Evolutionary conservation across 495 filamentous ascomycete species (phyloP).

Genomic region (Neurospora pannonica): DNA sequence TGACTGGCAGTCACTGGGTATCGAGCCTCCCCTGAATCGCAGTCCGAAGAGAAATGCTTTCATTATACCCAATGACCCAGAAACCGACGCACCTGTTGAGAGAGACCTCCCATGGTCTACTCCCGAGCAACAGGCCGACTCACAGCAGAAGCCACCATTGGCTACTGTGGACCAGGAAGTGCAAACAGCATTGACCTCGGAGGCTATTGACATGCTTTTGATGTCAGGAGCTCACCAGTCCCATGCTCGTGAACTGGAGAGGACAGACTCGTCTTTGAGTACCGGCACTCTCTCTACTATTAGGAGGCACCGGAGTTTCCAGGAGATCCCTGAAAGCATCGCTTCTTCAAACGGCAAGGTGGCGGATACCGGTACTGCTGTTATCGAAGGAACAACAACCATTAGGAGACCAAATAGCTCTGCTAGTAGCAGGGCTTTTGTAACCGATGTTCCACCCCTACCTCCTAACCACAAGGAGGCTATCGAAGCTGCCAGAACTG

Average conservation of each 20-base stretch:
- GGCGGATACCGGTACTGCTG: slow-evolving; percentile 14
- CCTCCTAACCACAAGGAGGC: slow-evolving; percentile 73
- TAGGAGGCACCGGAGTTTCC: slow-evolving; percentile 25
- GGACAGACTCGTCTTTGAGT: slow-evolving; percentile 14
- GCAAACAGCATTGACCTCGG: slow-evolving; percentile 66
- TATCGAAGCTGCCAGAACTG: slow-evolving; percentile 65
- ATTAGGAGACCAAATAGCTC: slow-evolving; percentile 57
- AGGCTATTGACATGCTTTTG: slow-evolving; percentile 60
- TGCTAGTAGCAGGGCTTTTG: slow-evolving; percentile 42
- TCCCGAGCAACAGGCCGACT: slow-evolving; percentile 27
- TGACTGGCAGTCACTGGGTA: slow-evolving; percentile 37
- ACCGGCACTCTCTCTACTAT: slow-evolving; percentile 24
- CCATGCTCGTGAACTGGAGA: slow-evolving; percentile 16
- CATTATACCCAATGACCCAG: slow-evolving; percentile 36
- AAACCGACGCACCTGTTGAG: slow-evolving; percentile 1
- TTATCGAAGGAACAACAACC: slow-evolving; percentile 15
- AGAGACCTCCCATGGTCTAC: slow-evolving; percentile 19
- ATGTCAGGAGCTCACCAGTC: slow-evolving; percentile 28
- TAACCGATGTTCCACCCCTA: slow-evolving; percentile 52
- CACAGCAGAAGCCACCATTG: slow-evolving; percentile 23
- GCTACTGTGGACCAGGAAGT: slow-evolving; percentile 55
- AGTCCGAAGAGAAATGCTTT: slow-evolving; percentile 40
- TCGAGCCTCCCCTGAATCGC: slow-evolving; percentile 38
- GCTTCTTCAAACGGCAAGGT: slow-evolving; percentile 25
- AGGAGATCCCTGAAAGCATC: slow-evolving; percentile 30